Conservation (phyloP, 768 basidiomycete genomes). For the Ramaria rubella region DNA sequence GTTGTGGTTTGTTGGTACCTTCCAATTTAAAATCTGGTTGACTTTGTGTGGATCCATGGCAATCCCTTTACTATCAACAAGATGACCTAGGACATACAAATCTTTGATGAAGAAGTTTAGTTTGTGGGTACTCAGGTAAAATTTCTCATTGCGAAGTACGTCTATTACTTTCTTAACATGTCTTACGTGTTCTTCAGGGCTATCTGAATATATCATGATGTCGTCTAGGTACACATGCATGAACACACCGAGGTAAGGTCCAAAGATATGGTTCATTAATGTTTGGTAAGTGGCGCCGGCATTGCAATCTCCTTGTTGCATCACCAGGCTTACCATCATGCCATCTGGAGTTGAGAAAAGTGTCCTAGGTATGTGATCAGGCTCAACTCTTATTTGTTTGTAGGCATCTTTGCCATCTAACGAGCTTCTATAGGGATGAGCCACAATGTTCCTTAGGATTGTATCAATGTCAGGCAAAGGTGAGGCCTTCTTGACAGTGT, state of each 20-base stretch:
- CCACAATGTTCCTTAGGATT: slow-evolving; percentile 2
- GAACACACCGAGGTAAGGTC: slow-evolving; percentile 14
- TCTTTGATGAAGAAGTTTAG: slow-evolving; percentile 24
- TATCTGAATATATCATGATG: slow-evolving; percentile 22
- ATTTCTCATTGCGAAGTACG: slow-evolving; percentile 24
- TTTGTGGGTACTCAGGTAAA: slow-evolving; percentile 25
- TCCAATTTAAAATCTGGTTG: slow-evolving; percentile 18
- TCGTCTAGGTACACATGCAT: slow-evolving; percentile 16
- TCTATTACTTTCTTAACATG: slow-evolving; percentile 29
- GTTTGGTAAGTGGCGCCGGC: slow-evolving; percentile 20
- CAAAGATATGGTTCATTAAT: slow-evolving; percentile 17
- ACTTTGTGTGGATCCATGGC: slow-evolving; percentile 22
- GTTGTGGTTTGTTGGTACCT: slow-evolving; percentile 14
- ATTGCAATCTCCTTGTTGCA: slow-evolving; percentile 43
- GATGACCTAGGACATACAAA: slow-evolving; percentile 17
- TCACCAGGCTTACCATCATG: slow-evolving; percentile 32
- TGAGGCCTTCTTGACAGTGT: slow-evolving; percentile 4
- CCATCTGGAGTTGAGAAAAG: slow-evolving; percentile 32
- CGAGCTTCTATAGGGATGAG: neutral
- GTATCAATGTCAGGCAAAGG: slow-evolving; percentile 8
- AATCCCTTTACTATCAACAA: slow-evolving; percentile 18
- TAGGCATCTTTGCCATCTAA: slow-evolving; percentile 13
- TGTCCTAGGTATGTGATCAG: slow-evolving; percentile 8
- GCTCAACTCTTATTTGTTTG: slow-evolving; percentile 11
- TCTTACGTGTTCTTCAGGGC: slow-evolving; percentile 24